phyloP scores from a whole-genome alignment of 371 early-diverging fungal species.

The Phascolomyces articulosus region DNA sequence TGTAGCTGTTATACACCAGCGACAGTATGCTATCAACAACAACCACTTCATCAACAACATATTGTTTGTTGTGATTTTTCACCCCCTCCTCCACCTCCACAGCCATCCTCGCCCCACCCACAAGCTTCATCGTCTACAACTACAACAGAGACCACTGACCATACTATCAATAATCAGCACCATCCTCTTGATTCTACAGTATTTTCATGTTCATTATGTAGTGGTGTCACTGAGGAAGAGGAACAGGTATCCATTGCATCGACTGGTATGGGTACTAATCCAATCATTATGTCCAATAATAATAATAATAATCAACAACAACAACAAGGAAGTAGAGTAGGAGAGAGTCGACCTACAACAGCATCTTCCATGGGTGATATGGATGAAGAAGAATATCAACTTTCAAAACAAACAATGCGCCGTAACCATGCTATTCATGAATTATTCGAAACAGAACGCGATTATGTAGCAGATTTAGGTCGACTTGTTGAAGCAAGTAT shows the following conservation, averaged over 20 bases:
- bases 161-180: not conserved
- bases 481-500: conserved; percentile 41
- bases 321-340: not conserved
- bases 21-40: not conserved
- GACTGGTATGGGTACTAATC: not conserved
- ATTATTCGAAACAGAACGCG: conserved; percentile 47
- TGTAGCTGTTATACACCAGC: not conserved
- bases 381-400: not conserved
- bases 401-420: conserved; percentile 24
- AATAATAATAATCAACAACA: too few species aligned
- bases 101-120: not conserved
- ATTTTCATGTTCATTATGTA: conserved; percentile 5
- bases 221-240: not conserved
- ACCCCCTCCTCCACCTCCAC: not conserved
- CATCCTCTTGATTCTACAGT: not conserved
- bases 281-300: too few species aligned
- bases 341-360: not conserved
- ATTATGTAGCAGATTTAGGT: conserved; percentile 42
- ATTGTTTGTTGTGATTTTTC: not conserved
- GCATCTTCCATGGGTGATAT: not conserved
- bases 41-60: not conserved
- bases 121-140: not conserved
- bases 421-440: conserved; percentile 47
- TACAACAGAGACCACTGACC: not conserved
- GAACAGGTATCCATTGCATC: not conserved